Conservation (phyloP, 176 grass and related monocot genomes). For the Oryza longistaminata region DNA sequence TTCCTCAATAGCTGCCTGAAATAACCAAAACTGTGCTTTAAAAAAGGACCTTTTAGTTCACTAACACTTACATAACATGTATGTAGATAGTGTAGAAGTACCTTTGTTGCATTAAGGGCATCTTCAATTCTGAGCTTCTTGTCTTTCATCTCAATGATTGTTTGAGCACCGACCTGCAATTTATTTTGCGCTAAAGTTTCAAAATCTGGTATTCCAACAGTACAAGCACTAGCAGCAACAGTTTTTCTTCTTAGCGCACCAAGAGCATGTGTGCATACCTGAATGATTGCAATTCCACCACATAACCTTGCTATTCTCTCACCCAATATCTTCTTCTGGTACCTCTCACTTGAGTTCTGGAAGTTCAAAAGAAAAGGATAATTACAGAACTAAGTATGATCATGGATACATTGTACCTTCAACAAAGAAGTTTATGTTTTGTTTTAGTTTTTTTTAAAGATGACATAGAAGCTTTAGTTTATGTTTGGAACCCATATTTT, state of each 20-base stretch:
- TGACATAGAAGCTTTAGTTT: neutral
- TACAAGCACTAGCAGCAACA: neutral
- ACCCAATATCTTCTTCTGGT: slow-evolving; percentile 81
- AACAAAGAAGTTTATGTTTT: slow-evolving; percentile 1
- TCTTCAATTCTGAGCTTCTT: slow-evolving; percentile 96
- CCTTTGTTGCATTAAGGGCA: slow-evolving; percentile 92
- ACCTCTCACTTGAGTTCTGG: slow-evolving; percentile 75
- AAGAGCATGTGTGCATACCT: slow-evolving; percentile 48
- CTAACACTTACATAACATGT: slow-evolving; percentile 7
- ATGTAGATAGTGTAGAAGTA: slow-evolving; percentile 27
- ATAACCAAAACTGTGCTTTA: slow-evolving; percentile 5
- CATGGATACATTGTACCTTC: neutral
- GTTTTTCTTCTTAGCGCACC: slow-evolving; percentile 1
- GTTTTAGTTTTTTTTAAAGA: neutral
- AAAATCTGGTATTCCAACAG: slow-evolving; percentile 20
- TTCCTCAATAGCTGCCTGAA: slow-evolving; percentile 94
- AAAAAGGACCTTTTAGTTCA: slow-evolving; percentile 33
- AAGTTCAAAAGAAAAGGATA: slow-evolving; percentile 27
- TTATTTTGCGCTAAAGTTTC: slow-evolving; percentile 32
- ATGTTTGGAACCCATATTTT: neutral
- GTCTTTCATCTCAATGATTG: slow-evolving; percentile 93
- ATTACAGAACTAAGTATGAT: slow-evolving; percentile 23
- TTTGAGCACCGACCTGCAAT: slow-evolving; percentile 88
- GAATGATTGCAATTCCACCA: slow-evolving; percentile 86
- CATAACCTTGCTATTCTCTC: slow-evolving; percentile 92